Conservation (phyloP, 108 stramenopile species). For the Cylindrotheca closterium region DNA sequence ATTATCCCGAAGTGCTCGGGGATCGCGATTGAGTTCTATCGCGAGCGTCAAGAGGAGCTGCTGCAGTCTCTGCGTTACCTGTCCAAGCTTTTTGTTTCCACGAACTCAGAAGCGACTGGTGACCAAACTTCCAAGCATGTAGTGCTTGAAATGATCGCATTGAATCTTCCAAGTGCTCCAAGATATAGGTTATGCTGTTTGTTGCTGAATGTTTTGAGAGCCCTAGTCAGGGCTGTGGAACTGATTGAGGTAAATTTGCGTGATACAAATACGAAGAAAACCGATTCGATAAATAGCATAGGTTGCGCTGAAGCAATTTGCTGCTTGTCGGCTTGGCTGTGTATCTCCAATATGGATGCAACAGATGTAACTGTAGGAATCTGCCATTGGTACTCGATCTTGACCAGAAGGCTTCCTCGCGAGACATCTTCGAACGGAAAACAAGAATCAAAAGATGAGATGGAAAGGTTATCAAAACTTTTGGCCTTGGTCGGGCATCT, state of each 20-base stretch:
- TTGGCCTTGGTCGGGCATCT: slow-evolving; percentile 12
- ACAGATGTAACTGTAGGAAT: slow-evolving; percentile 24
- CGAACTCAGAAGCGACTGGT: neutral
- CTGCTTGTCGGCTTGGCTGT: slow-evolving; percentile 29
- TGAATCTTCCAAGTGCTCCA: slow-evolving; percentile 31
- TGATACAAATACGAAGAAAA: neutral
- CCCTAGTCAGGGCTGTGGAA: slow-evolving; percentile 4
- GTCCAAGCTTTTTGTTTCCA: slow-evolving; percentile 6
- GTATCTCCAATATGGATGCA: slow-evolving; percentile 1
- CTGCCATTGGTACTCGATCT: slow-evolving; percentile 21
- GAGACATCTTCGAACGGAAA: neutral
- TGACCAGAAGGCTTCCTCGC: slow-evolving; percentile 12
- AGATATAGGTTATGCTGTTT: slow-evolving; percentile 23
- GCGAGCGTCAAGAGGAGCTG: slow-evolving; percentile 11
- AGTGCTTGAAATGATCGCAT: slow-evolving; percentile 20
- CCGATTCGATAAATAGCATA: neutral
- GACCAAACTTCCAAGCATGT: neutral
- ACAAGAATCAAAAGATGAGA: neutral
- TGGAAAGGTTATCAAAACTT: slow-evolving; percentile 8
- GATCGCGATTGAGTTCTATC: neutral
- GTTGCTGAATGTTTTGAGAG: slow-evolving; percentile 15
- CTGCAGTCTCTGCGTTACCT: neutral
- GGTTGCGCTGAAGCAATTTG: slow-evolving; percentile 19
- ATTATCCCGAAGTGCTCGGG: neutral
- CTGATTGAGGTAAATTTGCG: slow-evolving; percentile 3